These are phyloP conservation scores for Colletotrichum sp. DNA, from an alignment of 2,329 filamentous ascomycete species.

Conservation along the genomic window DNA sequence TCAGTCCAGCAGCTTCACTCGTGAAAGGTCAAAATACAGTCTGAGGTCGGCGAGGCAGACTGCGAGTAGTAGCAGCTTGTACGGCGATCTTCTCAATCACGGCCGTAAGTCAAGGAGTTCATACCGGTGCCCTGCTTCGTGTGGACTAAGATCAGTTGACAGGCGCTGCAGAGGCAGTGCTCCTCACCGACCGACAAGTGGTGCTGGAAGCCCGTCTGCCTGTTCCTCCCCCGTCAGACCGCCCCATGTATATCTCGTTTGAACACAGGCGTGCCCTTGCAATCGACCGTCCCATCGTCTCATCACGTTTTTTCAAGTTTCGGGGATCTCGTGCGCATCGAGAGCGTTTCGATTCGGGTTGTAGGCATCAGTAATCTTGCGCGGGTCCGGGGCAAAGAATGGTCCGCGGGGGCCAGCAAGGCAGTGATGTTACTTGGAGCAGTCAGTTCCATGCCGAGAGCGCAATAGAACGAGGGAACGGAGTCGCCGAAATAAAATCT, in stretches of 20 bases:
- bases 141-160: not conserved
- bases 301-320: not conserved
- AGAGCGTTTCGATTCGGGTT: not conserved
- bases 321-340: not conserved
- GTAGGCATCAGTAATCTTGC: not conserved
- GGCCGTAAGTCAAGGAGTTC: not conserved
- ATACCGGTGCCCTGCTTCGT: not conserved
- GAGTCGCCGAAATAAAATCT: not conserved
- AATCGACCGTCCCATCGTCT: not conserved
- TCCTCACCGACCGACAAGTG: not conserved
- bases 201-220: not conserved
- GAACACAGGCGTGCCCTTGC: not conserved
- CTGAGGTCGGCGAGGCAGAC: not conserved
- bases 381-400: not conserved
- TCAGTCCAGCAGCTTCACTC: not conserved
- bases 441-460: not conserved
- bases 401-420: not conserved
- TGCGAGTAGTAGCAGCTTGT: not conserved
- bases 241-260: not conserved
- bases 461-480: not conserved
- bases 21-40: not conserved
- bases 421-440: not conserved
- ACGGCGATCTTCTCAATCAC: not conserved
- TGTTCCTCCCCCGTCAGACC: not conserved
- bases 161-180: not conserved